Conservation (phyloP, 2,329 filamentous ascomycete species). For the Kalmusia sp. region DNA sequence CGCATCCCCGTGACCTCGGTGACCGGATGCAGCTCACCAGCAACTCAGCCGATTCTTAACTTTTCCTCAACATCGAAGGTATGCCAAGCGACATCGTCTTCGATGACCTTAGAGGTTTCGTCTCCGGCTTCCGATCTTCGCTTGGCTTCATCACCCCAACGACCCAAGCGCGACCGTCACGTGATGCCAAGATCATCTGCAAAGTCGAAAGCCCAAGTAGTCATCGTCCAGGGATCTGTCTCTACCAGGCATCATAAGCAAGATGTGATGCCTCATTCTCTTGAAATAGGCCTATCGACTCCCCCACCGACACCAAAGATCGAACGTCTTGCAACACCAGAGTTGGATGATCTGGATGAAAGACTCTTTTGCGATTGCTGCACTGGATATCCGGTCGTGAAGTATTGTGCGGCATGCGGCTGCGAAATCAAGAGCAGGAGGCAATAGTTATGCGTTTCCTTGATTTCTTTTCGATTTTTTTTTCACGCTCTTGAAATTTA, state of each 20-base stretch:
- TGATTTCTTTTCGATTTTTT: background rate
- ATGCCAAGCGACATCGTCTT: background rate
- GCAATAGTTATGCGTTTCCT: background rate
- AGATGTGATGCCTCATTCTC: background rate
- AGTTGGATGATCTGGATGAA: constrained; percentile 36
- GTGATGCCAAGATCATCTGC: constrained; percentile 6
- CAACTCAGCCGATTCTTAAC: no score
- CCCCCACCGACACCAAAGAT: constrained; percentile 42
- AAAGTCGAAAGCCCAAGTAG: constrained; percentile 19
- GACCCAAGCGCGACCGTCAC: background rate
- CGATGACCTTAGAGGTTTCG: background rate
- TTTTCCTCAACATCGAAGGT: background rate
- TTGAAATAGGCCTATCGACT: constrained; percentile 10
- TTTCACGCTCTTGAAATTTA: background rate
- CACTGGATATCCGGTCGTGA: constrained; percentile 13
- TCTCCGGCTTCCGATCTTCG: background rate
- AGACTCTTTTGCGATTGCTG: constrained; percentile 44
- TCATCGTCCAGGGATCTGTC: constrained; percentile 20
- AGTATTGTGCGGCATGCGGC: constrained; percentile 28
- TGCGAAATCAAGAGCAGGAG: constrained; percentile 8
- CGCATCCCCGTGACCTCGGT: constrained; percentile 16
- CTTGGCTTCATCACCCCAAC: background rate
- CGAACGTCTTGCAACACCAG: constrained; percentile 41
- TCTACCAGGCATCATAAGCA: constrained; percentile 1
- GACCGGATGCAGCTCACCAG: background rate